These are phyloP conservation scores for Puccinia horiana DNA, from an alignment of 1,284 basidiomycete genomes.

Conservation along the genomic window DNA sequence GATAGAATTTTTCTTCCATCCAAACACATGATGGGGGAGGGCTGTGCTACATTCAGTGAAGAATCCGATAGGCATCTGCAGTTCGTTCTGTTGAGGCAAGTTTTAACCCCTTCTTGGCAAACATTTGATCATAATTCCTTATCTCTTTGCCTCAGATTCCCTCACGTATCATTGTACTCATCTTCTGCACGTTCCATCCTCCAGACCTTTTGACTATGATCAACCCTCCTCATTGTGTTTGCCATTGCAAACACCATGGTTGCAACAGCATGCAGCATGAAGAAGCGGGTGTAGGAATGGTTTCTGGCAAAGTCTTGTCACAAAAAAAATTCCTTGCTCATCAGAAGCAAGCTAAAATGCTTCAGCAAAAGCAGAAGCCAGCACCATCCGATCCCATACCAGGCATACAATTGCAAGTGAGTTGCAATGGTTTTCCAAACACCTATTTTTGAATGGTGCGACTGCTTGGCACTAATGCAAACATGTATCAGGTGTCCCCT, in stretches of 20 bases:
- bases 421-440: not conserved
- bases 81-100: not conserved
- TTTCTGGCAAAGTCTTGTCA: not conserved
- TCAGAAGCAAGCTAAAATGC: not conserved
- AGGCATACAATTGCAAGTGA: not conserved
- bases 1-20: not conserved
- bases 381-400: not conserved
- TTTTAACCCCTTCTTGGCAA: not conserved
- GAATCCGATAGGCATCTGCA: not conserved
- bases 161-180: not conserved
- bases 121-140: not conserved
- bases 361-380: not conserved
- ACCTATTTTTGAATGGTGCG: not conserved
- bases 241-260: not conserved
- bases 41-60: not conserved
- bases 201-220: not conserved
- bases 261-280: slow-evolving; percentile 7
- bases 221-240: not conserved
- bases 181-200: not conserved
- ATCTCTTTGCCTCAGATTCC: slow-evolving; percentile 4
- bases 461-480: not conserved
- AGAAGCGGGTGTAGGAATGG: not conserved
- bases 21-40: not conserved
- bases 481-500: not conserved
- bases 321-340: not conserved